phyloP scores from a whole-genome alignment of 306 rosid species.

The Corylus avellana region DNA sequence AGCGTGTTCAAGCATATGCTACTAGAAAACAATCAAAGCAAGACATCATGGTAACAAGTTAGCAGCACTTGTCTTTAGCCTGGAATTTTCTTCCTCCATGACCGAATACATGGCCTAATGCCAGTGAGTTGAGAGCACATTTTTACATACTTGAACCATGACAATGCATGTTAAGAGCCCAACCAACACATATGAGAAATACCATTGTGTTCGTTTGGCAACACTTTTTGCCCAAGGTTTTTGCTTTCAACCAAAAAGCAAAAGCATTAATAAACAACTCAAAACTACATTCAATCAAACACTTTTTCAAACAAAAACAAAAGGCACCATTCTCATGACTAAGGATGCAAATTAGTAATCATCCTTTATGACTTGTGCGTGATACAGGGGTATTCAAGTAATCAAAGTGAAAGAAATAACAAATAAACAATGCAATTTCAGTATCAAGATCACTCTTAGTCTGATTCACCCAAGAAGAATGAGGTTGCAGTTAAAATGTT shows the following conservation, averaged over 20 bases:
- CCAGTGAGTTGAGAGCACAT: background rate
- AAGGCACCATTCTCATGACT: background rate
- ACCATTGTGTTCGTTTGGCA: background rate
- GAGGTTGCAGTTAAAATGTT: background rate
- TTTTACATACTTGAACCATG: background rate
- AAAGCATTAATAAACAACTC: too few relatives aligned
- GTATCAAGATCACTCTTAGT: constrained; percentile 1
- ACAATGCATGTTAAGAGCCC: background rate
- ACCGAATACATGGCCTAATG: background rate
- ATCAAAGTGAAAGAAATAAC: background rate
- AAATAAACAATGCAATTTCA: background rate
- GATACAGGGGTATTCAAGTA: background rate
- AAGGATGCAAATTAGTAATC: background rate
- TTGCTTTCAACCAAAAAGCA: too few relatives aligned
- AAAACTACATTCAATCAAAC: too few relatives aligned
- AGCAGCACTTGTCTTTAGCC: background rate
- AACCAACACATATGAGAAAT: background rate
- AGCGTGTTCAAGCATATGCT: background rate
- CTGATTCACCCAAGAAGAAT: background rate
- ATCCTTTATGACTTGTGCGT: background rate
- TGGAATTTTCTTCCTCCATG: background rate
- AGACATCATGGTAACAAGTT: background rate
- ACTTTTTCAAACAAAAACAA: too few relatives aligned
- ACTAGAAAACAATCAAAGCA: background rate
- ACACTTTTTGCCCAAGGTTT: too few relatives aligned